Base-by-base conservation (phyloP, 2,329 filamentous ascomycete genomes). In the Beauveria brongniartii region DNA sequence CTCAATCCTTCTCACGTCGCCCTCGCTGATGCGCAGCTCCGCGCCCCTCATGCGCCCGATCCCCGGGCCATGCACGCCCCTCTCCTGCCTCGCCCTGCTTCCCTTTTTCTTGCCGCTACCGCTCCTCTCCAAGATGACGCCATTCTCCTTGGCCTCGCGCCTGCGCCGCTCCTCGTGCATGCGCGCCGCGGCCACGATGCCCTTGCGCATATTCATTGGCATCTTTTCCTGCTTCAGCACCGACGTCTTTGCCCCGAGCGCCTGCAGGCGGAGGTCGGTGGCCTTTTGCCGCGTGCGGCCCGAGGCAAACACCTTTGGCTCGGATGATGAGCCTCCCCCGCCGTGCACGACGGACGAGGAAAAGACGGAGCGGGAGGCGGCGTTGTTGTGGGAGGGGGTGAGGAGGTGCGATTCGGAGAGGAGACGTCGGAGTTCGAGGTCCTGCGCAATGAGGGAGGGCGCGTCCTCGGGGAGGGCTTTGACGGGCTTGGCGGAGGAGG, bases 351-450 rank as follows among this genome's bases (percentile, higher is more conserved):
- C 70, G 24, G 82, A 78, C 50, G 71, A 68, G 64, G 72, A 70
- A 63, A 73, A 69, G 20, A 81, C 79, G 50, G 82, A 80, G 3
- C 81, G 77, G 60, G 80, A 77, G 30, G 78, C 77, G 56, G 56
- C 56, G 41, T 54, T 59, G 50, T 53, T 44, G 16, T 81, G 78
- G 1, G 82, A 77, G 16, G 72, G 69, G 14, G 69, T 64, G 61
- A 97, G 85, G 63, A 97, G 87, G 74, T 96, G 92, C 0, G 92
- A 97, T 79, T 99, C 94, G 67, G 88, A 83, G 62, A 99, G 85
- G 46, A 99, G 85, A 52, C 92, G 88, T 73, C 97, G 93, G 16
- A 99, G 85, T 44, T 91, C 92, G 59, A 96, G 85, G 73, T 97
- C 94, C 73, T 97, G 92, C 72, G 92, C 92, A 20, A 97, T 81